Conservation (phyloP, 208 protist species). For the Wallacemonas sp. region DNA sequence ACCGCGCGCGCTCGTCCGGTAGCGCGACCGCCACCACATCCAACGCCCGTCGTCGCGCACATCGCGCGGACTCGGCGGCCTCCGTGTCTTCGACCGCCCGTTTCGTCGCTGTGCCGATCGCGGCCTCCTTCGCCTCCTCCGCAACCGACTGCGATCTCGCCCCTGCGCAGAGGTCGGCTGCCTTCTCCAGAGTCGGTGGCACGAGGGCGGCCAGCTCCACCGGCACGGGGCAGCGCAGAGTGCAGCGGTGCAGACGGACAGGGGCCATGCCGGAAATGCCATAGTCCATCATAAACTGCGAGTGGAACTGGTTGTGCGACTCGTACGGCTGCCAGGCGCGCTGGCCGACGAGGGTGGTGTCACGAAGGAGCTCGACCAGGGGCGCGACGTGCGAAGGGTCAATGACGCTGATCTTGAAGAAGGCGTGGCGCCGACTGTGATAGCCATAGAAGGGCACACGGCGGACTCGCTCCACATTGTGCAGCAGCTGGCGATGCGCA, state of each 20-base stretch:
- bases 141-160: too few species aligned
- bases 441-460: slow-evolving; percentile 81
- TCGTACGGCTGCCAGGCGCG: slow-evolving; percentile 72
- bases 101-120: too few species aligned
- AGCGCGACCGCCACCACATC: neutral
- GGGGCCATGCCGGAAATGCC: slow-evolving; percentile 61
- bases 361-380: slow-evolving; percentile 51
- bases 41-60: neutral
- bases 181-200: too few species aligned
- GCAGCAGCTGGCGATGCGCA: slow-evolving; percentile 49
- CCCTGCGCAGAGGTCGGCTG: too few species aligned
- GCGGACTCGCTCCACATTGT: slow-evolving; percentile 62
- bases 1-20: slow-evolving; percentile 11
- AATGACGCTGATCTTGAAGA: slow-evolving; percentile 70
- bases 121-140: too few species aligned
- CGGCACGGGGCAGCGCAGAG: slow-evolving; percentile 18
- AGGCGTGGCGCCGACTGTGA: slow-evolving; percentile 37
- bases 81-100: too few species aligned
- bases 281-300: slow-evolving; percentile 80
- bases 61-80: neutral
- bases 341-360: slow-evolving; percentile 49
- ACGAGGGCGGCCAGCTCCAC: neutral
- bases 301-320: slow-evolving; percentile 55
- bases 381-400: slow-evolving; percentile 39
- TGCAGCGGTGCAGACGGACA: slow-evolving; percentile 37